phyloP scores from a whole-genome alignment of 202 grass and related monocot genomes.

The Saccharum hybrid region DNA sequence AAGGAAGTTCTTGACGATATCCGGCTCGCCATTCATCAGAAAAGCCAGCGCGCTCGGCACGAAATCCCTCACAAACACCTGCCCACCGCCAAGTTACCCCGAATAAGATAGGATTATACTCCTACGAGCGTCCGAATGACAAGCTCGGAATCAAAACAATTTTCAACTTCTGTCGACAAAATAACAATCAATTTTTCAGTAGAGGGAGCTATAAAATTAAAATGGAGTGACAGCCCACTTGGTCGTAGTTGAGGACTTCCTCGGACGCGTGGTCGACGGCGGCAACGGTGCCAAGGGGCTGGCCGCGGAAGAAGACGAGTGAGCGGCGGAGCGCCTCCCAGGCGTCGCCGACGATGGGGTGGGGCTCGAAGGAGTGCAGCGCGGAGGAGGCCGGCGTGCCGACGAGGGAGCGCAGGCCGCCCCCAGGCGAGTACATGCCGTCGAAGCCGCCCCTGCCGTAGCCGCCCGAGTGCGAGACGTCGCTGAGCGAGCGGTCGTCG shows the following conservation, averaged over 20 bases:
- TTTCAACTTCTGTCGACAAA: background rate
- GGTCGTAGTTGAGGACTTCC: slow-evolving; percentile 89
- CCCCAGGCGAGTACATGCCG: slow-evolving; percentile 66
- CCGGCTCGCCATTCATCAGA: slow-evolving; percentile 73
- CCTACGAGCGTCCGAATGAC: background rate
- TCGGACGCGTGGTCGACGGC: slow-evolving; percentile 72
- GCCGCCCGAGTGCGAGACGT: slow-evolving; percentile 55
- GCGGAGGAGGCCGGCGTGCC: slow-evolving; percentile 60
- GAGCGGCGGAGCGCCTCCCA: slow-evolving; percentile 86
- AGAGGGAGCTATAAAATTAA: background rate
- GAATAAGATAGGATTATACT: slow-evolving; percentile 21
- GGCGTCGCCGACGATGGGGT: slow-evolving; percentile 73
- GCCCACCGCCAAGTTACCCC: slow-evolving; percentile 2
- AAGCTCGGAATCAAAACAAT: slow-evolving; percentile 19
- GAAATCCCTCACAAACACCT: slow-evolving; percentile 97
- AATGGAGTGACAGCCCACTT: slow-evolving; percentile 46
- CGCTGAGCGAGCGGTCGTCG: slow-evolving; percentile 62
- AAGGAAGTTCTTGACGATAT: slow-evolving; percentile 84
- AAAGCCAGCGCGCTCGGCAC: slow-evolving; percentile 83
- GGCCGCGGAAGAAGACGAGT: slow-evolving; percentile 71
- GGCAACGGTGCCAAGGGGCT: slow-evolving; percentile 77
- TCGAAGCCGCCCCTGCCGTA: slow-evolving; percentile 49
- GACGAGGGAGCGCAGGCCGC: slow-evolving; percentile 57
- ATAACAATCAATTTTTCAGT: background rate
- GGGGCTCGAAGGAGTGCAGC: slow-evolving; percentile 61